Base-by-base conservation (phyloP, 129 eudicot genomes). In the Pulicaria dysenterica region DNA sequence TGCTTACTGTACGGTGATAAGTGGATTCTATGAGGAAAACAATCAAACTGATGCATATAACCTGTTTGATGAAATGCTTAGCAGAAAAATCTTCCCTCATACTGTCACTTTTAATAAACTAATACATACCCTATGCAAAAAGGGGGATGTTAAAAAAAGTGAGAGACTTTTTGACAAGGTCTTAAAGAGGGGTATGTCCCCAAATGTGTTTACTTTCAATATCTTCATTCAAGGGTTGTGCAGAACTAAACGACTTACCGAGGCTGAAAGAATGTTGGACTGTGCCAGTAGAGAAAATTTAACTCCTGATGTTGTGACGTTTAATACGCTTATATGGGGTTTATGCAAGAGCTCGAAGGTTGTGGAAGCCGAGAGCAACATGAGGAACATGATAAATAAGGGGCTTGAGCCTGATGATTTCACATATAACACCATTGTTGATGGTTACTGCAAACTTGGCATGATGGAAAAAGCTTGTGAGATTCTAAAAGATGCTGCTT, bases 391-490 rank as follows among this genome's bases (percentile, higher is more conserved):
- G 94, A 82, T 87, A 11, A 92, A 89, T 67, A 77, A 72, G 58
- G 98, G 98, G 49, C 74, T 86, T 10, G 82, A 86, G 50, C 98
- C 98, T n/a, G 98, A 92, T 83, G 84, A 82, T 66, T 86, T 89
- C 74, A 89, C 96, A 37, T 92, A 92, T 71, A 92, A 92, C 65
- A 81, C 89, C 7, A 85, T 89, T 31, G 78, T 92, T 60, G 82
- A 87, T 43, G 98, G 88, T 7, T 92, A 85, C 64, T 92, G 98
- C 79, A 92, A 89, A 82, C 7, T 63, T 73, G 85, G 92, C 11
- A 79, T 83, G 88, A 86, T 87, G 62, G 75, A 78, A 75, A 81
- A 58, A 4, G 98, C 96, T 4, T 81, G 80, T 17, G 70, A 58
- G 65, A 76, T 89, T 61, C 76, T 92, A 61, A 79, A 70, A 7